These are phyloP conservation scores for Beta lomatogona DNA, from an alignment of 179 eudicot genomes.

Conservation along the genomic window DNA sequence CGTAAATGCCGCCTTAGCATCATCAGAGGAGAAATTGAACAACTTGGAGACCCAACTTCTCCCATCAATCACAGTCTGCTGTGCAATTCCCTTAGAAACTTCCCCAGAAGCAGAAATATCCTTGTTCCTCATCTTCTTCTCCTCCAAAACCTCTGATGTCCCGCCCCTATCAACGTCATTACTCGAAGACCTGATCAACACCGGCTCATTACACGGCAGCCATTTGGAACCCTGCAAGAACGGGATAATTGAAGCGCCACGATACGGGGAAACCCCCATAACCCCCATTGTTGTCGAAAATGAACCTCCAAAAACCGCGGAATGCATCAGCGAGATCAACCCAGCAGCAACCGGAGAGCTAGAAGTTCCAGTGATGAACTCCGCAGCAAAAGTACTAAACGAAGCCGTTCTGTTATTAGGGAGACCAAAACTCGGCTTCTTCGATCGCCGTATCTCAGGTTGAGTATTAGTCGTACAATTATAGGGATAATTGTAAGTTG, in stretches of 20 bases:
- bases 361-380: constrained; percentile 35
- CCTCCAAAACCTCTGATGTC: constrained; percentile 7
- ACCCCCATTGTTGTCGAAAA: constrained; percentile 29
- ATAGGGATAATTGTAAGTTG: neutral
- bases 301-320: constrained; percentile 28
- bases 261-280: constrained; percentile 55
- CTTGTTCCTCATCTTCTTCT: neutral
- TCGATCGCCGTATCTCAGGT: neutral
- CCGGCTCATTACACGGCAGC: constrained; percentile 69
- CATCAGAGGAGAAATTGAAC: constrained; percentile 57
- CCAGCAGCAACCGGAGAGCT: constrained; percentile 40
- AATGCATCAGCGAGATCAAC: constrained; percentile 47
- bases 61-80: constrained; percentile 13
- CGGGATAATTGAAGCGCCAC: constrained; percentile 50
- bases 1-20: constrained; percentile 79
- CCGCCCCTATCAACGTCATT: constrained; percentile 63
- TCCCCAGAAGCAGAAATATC: constrained; percentile 12
- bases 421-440: neutral
- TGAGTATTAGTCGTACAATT: neutral
- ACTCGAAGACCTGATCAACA: constrained; percentile 23
- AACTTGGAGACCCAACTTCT: constrained; percentile 42
- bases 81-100: constrained; percentile 7
- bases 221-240: constrained; percentile 67
- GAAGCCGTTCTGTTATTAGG: constrained; percentile 10
- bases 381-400: constrained; percentile 44